A percentile compares a stretch with the other conserved stretches of the same genome.
Evolutionary conservation across 805 yeast species (phyloP).

Genomic region (Diddensiella caesifluorescens): DNA sequence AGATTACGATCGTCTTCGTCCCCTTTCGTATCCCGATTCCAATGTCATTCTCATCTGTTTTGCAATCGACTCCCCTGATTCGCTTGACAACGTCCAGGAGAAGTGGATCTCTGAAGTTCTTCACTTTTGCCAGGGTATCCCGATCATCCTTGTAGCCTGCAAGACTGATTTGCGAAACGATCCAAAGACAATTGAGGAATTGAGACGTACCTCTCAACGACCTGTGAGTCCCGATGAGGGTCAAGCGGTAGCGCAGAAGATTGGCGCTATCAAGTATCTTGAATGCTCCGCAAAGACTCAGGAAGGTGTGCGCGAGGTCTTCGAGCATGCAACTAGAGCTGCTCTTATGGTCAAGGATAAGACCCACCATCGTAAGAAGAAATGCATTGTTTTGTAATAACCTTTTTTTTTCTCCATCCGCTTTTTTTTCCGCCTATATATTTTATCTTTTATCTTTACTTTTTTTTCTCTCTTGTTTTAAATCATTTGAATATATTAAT

Average conservation of each 20-base stretch:
- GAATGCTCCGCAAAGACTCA: slow-evolving; percentile 93
- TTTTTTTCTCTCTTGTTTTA: not conserved
- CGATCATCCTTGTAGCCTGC: slow-evolving; percentile 88
- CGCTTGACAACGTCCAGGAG: slow-evolving; percentile 88
- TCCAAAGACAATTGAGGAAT: slow-evolving; percentile 65
- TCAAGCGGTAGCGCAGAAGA: slow-evolving; percentile 79
- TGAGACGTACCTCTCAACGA: slow-evolving; percentile 67
- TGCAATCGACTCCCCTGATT: slow-evolving; percentile 85
- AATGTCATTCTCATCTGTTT: slow-evolving; percentile 89
- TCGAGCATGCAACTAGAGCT: slow-evolving; percentile 89
- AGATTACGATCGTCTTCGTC: slow-evolving; percentile 91
- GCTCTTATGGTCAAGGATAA: slow-evolving; percentile 64
- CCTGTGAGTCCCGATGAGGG: slow-evolving; percentile 84
- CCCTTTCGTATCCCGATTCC: slow-evolving; percentile 86
- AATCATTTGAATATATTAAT: not conserved
- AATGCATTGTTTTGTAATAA: slow-evolving; percentile 61
- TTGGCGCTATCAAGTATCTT: slow-evolving; percentile 78
- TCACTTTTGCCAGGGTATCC: slow-evolving; percentile 92
- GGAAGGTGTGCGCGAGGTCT: slow-evolving; percentile 88
- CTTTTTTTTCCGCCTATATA: slow-evolving; percentile 1
- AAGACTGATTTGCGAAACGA: slow-evolving; percentile 85
- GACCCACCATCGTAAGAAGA: slow-evolving; percentile 51
- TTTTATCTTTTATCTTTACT: not conserved
- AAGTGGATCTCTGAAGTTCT: slow-evolving; percentile 93
- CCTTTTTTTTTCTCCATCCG: slow-evolving; percentile 14